Evolutionary conservation across 1,284 basidiomycete species (phyloP).

Genomic region (Tylopilus orsonianus): DNA sequence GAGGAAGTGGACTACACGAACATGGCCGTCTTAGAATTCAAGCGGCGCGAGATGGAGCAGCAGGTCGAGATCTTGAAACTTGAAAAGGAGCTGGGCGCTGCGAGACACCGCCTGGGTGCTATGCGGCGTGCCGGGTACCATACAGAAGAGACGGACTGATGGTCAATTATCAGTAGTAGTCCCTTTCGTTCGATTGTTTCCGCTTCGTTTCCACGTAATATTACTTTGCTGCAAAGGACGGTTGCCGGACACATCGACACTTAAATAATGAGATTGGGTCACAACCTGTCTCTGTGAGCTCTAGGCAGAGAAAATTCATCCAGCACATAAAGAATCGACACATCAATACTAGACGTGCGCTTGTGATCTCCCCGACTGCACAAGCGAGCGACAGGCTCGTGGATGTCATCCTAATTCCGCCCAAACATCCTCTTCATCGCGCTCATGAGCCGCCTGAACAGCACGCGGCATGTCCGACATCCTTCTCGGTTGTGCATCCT

Average conservation of each 20-base stretch:
- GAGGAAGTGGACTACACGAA: constrained; percentile 88
- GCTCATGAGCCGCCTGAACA: constrained; percentile 49
- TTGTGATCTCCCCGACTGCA: not conserved
- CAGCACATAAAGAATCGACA: too few species aligned
- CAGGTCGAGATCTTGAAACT: constrained; percentile 97
- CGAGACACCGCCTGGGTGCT: constrained; percentile 80
- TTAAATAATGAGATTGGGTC: too few species aligned
- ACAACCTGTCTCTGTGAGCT: too few species aligned
- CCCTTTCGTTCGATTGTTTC: not conserved
- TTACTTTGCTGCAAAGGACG: constrained; percentile 10
- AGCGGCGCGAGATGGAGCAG: constrained; percentile 97
- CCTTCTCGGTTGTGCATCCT: constrained; percentile 36
- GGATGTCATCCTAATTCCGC: constrained; percentile 56
- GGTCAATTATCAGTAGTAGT: not conserved
- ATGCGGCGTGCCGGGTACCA: constrained; percentile 92
- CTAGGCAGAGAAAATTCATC: too few species aligned
- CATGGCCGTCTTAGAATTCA: constrained; percentile 96
- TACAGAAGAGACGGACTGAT: constrained; percentile 72
- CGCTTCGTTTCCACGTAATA: constrained; percentile 19
- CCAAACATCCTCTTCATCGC: constrained; percentile 71
- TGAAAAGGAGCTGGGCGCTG: constrained; percentile 93
- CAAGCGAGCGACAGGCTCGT: not conserved
- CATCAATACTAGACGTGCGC: not conserved
- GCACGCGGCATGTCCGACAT: constrained; percentile 57
- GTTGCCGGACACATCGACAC: not conserved